A percentile compares a stretch with the other conserved stretches of the same genome.
Evolutionary conservation across 2,329 filamentous ascomycete genomes (phyloP).

Genomic region (Penicillium sp.): DNA sequence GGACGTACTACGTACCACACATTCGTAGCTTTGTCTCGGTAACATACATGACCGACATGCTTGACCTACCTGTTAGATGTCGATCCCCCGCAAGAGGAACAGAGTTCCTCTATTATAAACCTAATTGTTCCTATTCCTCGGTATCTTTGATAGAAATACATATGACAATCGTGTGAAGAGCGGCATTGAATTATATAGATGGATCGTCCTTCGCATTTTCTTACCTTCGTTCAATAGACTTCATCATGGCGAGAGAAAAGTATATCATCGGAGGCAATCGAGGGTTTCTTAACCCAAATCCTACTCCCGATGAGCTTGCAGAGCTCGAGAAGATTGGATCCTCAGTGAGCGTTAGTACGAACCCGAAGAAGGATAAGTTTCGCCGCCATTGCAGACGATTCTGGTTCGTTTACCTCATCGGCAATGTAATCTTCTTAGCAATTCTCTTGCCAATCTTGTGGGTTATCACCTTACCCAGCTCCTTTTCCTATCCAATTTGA

Average conservation of each 20-base stretch:
- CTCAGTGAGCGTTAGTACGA: constrained; percentile 9
- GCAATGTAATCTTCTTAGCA: constrained; percentile 41
- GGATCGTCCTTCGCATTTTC: neutral
- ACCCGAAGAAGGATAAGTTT: constrained; percentile 31
- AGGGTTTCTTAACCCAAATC: constrained; percentile 12
- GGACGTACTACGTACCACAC: neutral
- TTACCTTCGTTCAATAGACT: neutral
- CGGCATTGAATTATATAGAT: neutral
- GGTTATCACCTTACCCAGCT: constrained; percentile 19
- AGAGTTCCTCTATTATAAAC: neutral
- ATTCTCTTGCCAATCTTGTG: constrained; percentile 49
- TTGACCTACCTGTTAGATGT: neutral
- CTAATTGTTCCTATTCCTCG: neutral
- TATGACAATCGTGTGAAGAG: neutral
- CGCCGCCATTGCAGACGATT: constrained; percentile 45
- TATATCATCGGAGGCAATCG: constrained; percentile 16
- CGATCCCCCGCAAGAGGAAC: constrained; percentile 4
- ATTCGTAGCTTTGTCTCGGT: neutral
- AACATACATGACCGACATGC: too few species aligned
- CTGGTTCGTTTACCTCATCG: constrained; percentile 47
- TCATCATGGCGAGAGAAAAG: constrained; percentile 6
- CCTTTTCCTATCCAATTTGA: neutral
- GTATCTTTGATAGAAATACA: constrained; percentile 4
- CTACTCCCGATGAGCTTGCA: constrained; percentile 3
- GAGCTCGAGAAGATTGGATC: constrained; percentile 15